Conservation (phyloP, 352 stramenopile genomes). For the Globisporangium emineosum region DNA sequence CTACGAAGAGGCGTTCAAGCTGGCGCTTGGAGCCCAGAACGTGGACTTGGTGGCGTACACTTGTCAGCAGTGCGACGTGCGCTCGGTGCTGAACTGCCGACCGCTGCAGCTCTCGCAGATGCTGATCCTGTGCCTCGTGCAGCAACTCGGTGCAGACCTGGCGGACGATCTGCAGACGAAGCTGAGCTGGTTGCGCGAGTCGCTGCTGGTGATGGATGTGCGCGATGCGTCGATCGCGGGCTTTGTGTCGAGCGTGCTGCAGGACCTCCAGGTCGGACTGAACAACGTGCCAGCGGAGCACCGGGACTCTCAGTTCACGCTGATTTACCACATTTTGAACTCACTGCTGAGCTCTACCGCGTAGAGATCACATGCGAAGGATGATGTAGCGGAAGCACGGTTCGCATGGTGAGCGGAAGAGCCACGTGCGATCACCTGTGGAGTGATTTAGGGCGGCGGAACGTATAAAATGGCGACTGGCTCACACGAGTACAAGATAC, state of each 20-base stretch:
- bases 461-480: not conserved
- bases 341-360: constrained; percentile 69
- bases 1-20: constrained; percentile 82
- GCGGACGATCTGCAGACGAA: constrained; percentile 64
- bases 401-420: no score
- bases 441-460: not conserved
- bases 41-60: constrained; percentile 68
- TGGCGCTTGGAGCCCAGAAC: constrained; percentile 72
- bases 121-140: constrained; percentile 81
- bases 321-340: constrained; percentile 84
- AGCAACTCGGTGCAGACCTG: constrained; percentile 75
- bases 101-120: constrained; percentile 81
- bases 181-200: constrained; percentile 76
- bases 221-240: constrained; percentile 66
- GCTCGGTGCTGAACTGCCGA: constrained; percentile 54
- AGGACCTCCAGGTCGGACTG: constrained; percentile 65
- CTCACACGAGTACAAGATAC: not conserved
- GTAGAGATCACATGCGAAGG: not conserved
- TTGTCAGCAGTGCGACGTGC: constrained; percentile 66
- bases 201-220: constrained; percentile 79
- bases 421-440: no score
- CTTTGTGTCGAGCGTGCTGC: constrained; percentile 75
- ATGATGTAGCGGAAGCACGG: no score
- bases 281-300: constrained; percentile 53
- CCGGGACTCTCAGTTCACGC: constrained; percentile 80